Evolutionary conservation across 1,284 basidiomycete genomes (phyloP), one percentile per base, ranked within the genome.

Genomic region (Stygiomarasmius scandens): DNA sequence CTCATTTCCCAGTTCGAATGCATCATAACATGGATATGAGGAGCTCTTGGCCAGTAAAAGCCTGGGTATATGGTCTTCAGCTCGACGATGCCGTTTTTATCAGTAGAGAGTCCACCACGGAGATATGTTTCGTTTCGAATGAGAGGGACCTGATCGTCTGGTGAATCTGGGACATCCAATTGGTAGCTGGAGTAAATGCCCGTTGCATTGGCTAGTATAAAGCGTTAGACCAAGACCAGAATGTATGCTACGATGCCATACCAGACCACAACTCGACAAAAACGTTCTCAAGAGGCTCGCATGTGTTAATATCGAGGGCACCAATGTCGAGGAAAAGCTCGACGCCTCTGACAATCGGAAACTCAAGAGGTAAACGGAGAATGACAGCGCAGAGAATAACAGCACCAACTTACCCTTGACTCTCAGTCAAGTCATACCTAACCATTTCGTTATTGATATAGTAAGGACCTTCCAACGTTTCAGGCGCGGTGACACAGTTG

Each of bases 231-330:
- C n/a, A n/a, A n/a, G 61, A 32, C 12, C n/a, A 23, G 45, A 2
- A 25, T n/a, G 16, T 47, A 2, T n/a, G 27, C 20, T 11, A 23
- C 9, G n/a, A n/a, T 11, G 34, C 14, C 55, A 32, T 50, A 66
- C 72, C 71, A 50, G 71, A 70, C 82, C 83, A 85, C 22, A 57
- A 45, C 32, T 57, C 55, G 24, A 86, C 74, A 49, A 86, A 75
- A 29, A 78, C 79, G 67, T 81, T 74, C 24, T 69, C 64, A 6
- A 85, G 69, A 16, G 84, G 82, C 59, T 81, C 67, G 69, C 84
- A 86, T 2, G 82, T 85, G 51, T 78, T 75, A 41, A 81, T 77
- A 65, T 87, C 83, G 61, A 87, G 80, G 51, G 84, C 73, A 49
- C 81, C 82, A 49, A 85, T 74, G 63, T 85, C 81, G 66, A 84